Base-by-base conservation (phyloP, 2,329 filamentous ascomycete species). In the Sclerotinia glacialis region DNA sequence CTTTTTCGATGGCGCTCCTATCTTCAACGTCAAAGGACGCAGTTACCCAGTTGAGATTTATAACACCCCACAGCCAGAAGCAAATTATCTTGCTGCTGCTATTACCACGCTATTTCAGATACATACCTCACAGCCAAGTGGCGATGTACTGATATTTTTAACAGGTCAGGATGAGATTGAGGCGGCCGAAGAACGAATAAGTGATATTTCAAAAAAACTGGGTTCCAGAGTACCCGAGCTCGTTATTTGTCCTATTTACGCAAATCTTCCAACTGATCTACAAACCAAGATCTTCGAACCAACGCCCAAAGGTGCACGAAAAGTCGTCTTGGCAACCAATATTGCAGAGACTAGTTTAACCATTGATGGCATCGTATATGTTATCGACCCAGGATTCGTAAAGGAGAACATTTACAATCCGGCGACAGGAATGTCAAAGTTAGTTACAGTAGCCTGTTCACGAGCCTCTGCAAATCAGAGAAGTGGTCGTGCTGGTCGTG, bases 111-210 rank as follows among this genome's bases (percentile, higher is more conserved):
- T 96, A 6, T 97, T 98, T 73, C 94, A 98, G 75, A 97, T 98
- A 50, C 95, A 99, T 74, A 89, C 93, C 0, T 91, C 89, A 0
- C 92, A 96, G 75, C 89, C 88, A 0, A 85, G 85, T 67, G 95
- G 95, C 16, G 95, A 97, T 73, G 96, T 99, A 23, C 80, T 99
- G 5, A 92, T 98, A 2, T 99, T 99, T 78, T 80, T 99, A 46
- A 97, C 94, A 0, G 95, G 95, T 50, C 93, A 98, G 75, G 95
- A 98, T 73, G 95, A 99, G 75, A 99, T 99, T 64, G 93, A 97
- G 73, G 86, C 90, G 0, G 93, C 92, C 0, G 91, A 95, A 74
- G 87, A 89, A 72, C 91, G 93, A 71, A 85, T 99, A 23, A 85
- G 90, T 56, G 92, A 97, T 71, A 97, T 93, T 1, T 88, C 91